Base-by-base conservation (phyloP, 441 rosid genomes). In the Gossypium trilobum region DNA sequence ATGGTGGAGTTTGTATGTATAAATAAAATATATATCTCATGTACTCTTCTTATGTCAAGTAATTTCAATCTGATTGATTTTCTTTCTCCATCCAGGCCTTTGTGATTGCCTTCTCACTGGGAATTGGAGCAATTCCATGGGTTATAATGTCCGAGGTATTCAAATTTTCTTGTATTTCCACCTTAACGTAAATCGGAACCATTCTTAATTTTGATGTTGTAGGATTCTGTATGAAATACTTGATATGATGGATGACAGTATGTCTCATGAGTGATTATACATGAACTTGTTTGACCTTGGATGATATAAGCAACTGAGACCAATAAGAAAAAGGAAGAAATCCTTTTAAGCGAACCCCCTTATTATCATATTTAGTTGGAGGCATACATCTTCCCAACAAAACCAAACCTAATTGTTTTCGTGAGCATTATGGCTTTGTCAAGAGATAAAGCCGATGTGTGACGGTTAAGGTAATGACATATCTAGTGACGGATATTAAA, bases 51-150 rank as follows among this genome's bases (percentile, higher is more conserved):
- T 61, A 56, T 51, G 19, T 74, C 27, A 51, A 55, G 51, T 57
- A 44, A 31, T 62, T 8, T 61, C 56, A n/a, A 16, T 63, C 57
- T 74, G 27, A 31, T 36, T 66, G n/a, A 71, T 59, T 68, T 69
- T 42, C 19, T 54, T 19, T 8, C 16, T 27, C 17, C 2, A 65
- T 78, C 59, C 86, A 89, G 94, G 75, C 75, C 23, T 54, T 85
- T 78, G 94, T 89, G 27, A 76, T 85, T 71, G 22, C 73, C 55
- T 89, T 86, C 83, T 89, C 94, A 58, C 65, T 89, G 75, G 94
- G 94, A 74, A 76, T 87, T 78, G 94, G 94, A 65, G 86, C 94
- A 31, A 82, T 89, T 63, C 91, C 94, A 5, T 89, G 94, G 94
- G 58, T 89, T 65, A 87, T 89, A 68, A 85, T 87, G 94, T 85